Conservation (phyloP, 2,329 filamentous ascomycete genomes). For the Pestalotiopsis sp. region DNA sequence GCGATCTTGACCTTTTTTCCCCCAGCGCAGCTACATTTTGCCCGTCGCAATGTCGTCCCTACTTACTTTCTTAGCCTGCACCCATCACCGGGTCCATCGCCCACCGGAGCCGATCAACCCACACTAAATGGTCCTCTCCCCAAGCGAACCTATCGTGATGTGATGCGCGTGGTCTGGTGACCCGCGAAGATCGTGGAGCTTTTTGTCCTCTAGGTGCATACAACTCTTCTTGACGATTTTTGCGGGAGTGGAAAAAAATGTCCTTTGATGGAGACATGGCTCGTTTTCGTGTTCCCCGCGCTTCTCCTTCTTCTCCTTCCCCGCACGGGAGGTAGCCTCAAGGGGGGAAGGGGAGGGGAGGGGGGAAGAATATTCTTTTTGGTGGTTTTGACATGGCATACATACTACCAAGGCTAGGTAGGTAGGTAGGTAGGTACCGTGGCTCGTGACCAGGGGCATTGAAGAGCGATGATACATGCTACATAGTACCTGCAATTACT, state of each 20-base stretch:
- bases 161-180: background rate
- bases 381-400: conserved; percentile 8
- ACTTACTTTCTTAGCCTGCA: background rate
- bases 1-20: background rate
- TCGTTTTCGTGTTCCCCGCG: background rate
- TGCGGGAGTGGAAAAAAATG: background rate
- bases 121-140: background rate
- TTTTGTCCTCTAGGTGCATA: background rate
- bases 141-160: conserved; percentile 8
- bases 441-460: background rate
- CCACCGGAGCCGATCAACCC: background rate
- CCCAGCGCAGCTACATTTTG: background rate
- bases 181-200: conserved; percentile 1
- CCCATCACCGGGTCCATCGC: background rate
- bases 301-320: background rate
- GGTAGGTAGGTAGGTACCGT: background rate
- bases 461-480: background rate
- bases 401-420: background rate
- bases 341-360: background rate
- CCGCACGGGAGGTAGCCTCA: conserved; percentile 4
- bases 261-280: background rate
- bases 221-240: background rate
- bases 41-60: background rate
- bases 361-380: conserved; percentile 15
- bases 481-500: background rate